Evolutionary conservation across 306 rosid species (phyloP).

Genomic region (Malus orientalis): DNA sequence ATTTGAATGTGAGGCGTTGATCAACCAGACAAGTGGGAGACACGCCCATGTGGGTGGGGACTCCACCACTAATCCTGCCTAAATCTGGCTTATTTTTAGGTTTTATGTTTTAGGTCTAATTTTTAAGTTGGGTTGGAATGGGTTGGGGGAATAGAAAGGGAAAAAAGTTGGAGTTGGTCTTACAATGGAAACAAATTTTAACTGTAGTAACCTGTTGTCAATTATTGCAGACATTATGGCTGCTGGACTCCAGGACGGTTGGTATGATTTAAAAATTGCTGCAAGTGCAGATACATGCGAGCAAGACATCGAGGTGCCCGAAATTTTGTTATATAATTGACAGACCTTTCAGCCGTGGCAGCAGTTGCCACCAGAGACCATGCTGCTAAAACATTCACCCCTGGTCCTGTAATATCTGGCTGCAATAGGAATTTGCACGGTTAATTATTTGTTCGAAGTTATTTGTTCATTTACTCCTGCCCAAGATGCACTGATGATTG

Average conservation of each 20-base stretch:
- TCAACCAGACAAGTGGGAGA: no score
- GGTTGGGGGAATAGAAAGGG: no score
- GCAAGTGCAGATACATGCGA: constrained; percentile 58
- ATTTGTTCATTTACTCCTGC: background rate
- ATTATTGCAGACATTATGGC: constrained; percentile 62
- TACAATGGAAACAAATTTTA: background rate
- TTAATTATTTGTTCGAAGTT: background rate
- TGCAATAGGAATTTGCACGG: constrained; percentile 23
- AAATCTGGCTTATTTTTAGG: no score
- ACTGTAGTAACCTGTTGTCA: constrained; percentile 41
- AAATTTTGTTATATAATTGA: constrained; percentile 49
- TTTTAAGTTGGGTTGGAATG: no score
- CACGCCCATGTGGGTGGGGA: no score
- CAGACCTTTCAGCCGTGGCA: background rate
- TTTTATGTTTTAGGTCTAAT: no score
- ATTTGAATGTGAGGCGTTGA: no score
- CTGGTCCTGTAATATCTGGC: constrained; percentile 65
- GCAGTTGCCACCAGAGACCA: constrained; percentile 54
- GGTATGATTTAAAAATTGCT: constrained; percentile 39
- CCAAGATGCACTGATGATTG: background rate
- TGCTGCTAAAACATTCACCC: constrained; percentile 65
- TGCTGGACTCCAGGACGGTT: constrained; percentile 57
- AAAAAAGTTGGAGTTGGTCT: no score
- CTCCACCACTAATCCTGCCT: no score
- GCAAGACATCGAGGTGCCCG: constrained; percentile 68